Conservation (phyloP, 2,329 filamentous ascomycete genomes). For the Colletotrichum sp. region DNA sequence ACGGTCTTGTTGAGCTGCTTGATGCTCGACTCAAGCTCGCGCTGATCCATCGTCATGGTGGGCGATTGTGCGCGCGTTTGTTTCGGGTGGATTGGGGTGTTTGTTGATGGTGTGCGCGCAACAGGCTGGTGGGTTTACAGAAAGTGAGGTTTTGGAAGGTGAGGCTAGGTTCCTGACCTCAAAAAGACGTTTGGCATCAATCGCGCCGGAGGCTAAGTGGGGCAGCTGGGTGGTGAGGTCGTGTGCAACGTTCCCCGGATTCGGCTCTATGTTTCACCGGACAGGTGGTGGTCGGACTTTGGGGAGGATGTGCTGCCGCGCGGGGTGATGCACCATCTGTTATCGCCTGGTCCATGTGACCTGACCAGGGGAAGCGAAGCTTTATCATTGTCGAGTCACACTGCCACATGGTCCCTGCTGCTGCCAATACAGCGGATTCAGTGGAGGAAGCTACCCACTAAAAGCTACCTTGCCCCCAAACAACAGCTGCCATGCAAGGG, state of each 20-base stretch:
- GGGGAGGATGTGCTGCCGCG: not conserved
- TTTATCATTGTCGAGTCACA: conserved; percentile 17
- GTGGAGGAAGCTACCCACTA: conserved; percentile 9
- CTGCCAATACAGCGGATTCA: conserved; percentile 14
- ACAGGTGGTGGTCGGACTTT: not conserved
- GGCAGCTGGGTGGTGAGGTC: not conserved
- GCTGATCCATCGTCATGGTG: conserved; percentile 67
- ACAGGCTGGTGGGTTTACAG: not conserved
- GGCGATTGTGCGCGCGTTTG: not conserved
- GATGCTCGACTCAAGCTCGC: conserved; percentile 79
- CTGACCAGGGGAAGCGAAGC: conserved; percentile 9
- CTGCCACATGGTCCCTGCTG: conserved; percentile 20
- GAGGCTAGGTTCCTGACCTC: conserved; percentile 2
- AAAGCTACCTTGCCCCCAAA: not conserved
- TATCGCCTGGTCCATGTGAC: conserved; percentile 18
- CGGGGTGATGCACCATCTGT: conserved; percentile 4
- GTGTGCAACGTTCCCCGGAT: not conserved
- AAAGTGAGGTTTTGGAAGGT: not conserved
- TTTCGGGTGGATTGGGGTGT: not conserved
- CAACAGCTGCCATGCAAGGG: conserved; percentile 19
- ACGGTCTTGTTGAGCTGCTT: conserved; percentile 83
- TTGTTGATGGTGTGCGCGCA: not conserved
- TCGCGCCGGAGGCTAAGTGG: conserved; percentile 15
- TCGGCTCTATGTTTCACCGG: conserved; percentile 10
- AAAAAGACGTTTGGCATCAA: conserved; percentile 7